phyloP scores from a whole-genome alignment of 352 stramenopile genomes.

The Phytopythium mirpurense region DNA sequence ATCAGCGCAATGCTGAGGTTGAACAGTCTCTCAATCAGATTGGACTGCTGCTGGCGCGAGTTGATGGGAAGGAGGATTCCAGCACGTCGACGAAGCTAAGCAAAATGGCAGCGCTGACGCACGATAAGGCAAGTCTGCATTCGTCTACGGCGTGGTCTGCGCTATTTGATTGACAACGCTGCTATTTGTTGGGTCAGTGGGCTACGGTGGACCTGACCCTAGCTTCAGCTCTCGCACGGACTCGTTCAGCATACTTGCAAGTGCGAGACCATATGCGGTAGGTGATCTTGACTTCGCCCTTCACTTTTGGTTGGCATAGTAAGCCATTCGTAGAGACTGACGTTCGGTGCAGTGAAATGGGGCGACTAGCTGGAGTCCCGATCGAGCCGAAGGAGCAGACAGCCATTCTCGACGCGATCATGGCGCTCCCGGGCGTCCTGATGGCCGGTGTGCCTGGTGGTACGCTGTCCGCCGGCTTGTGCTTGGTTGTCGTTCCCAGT shows the following conservation, averaged over 20 bases:
- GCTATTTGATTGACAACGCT: not conserved
- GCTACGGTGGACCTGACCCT: slow-evolving; percentile 19
- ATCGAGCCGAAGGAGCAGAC: slow-evolving; percentile 93
- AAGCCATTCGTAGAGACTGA: not conserved
- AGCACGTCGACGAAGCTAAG: not conserved
- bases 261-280: slow-evolving; percentile 81
- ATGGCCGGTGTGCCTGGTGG: slow-evolving; percentile 91
- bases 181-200: slow-evolving; percentile 33
- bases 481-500: not conserved
- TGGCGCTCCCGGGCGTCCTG: slow-evolving; percentile 91
- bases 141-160: not conserved
- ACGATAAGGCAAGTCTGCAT: not conserved
- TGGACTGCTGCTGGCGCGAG: slow-evolving; percentile 1
- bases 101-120: not conserved
- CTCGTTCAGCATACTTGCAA: slow-evolving; percentile 71
- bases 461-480: slow-evolving; percentile 10
- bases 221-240: slow-evolving; percentile 35
- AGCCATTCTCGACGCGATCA: slow-evolving; percentile 89
- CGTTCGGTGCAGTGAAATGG: slow-evolving; percentile 67
- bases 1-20: slow-evolving; percentile 15
- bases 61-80: not conserved
- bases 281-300: not conserved
- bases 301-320: not conserved
- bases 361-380: slow-evolving; percentile 80
- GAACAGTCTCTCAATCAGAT: slow-evolving; percentile 16